Evolutionary conservation across 495 filamentous ascomycete species (phyloP), one percentile per base, ranked within the genome.

Genomic region (Aspergillus homomorphus): DNA sequence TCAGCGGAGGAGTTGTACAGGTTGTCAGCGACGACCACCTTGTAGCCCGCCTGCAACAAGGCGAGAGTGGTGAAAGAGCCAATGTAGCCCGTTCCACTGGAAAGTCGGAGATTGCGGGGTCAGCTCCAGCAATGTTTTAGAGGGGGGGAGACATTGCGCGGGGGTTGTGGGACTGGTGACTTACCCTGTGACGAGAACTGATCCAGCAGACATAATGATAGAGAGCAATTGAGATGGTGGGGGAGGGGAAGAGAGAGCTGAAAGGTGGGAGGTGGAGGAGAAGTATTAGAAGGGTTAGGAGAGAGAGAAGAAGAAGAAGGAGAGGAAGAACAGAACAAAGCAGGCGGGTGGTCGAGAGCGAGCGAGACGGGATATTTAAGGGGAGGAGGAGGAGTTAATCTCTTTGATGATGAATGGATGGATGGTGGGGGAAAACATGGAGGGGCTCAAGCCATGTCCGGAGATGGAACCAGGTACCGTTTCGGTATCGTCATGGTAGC

Each of bases 61-160:
- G 92, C 89, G 53, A 98, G 86, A 56, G 87, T 79, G 53, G 94
- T 98, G 83, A 98, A 98, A 43, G 94, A 98, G 64, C 94, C 94
- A 73, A 98, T 98, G 81, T 98, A 98, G 78, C 94, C 94, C 57
- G 91, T 94, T 63, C 94, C 94, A 79, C 94, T 98, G 71, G 30
- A 41, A 21, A 43, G 44, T 49, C 57, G 42, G 49, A 71, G 43
- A 45, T 59, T 57, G 45, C 59, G 59, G 50, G 50, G 50, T 62
- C 52, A 60, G 57, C 60, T 58, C 60, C 66, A 56, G 26, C 53
- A 56, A 53, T 33, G 18, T 45, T 43, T 44, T 45, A 48, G 59
- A 49, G 28, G 23, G 56, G 51, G 22, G 46, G 26, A n/a, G n/a
- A n/a, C n/a, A n/a, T n/a, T n/a, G 21, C 54, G 38, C 30, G 49